Percentiles rank a stretch among this genome's conserved stretches.
Conservation (phyloP, 1,139 yeast species). For the Diutina ranongensis region DNA sequence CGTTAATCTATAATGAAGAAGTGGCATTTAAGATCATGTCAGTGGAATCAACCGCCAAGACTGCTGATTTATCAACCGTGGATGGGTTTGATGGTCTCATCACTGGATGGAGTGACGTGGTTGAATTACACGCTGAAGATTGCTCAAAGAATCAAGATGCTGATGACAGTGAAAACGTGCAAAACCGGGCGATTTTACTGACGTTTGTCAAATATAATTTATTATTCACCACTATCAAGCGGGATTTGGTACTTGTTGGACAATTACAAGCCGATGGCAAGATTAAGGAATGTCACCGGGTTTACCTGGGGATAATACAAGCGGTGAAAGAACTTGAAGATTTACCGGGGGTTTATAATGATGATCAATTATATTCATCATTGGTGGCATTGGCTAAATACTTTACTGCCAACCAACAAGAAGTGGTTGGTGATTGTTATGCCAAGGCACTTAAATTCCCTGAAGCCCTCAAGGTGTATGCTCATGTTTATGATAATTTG, state of each 20-base stretch:
- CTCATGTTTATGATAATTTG: slow-evolving; percentile 20
- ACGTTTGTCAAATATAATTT: slow-evolving; percentile 67
- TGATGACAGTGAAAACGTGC: slow-evolving; percentile 43
- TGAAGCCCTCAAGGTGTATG: slow-evolving; percentile 44
- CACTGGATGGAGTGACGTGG: slow-evolving; percentile 25
- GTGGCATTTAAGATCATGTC: slow-evolving; percentile 50
- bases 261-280: slow-evolving; percentile 16
- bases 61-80: slow-evolving; percentile 15
- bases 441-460: slow-evolving; percentile 31
- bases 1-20: slow-evolving; percentile 59
- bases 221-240: slow-evolving; percentile 53
- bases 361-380: slow-evolving; percentile 51
- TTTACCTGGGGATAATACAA: slow-evolving; percentile 36
- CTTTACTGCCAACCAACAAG: slow-evolving; percentile 31
- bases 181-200: slow-evolving; percentile 62
- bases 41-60: slow-evolving; percentile 19
- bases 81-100: slow-evolving; percentile 1
- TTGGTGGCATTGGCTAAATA: slow-evolving; percentile 39
- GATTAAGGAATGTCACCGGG: slow-evolving; percentile 34
- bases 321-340: slow-evolving; percentile 43
- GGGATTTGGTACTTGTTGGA: slow-evolving; percentile 36
- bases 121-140: slow-evolving; percentile 18
- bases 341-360: slow-evolving; percentile 85
- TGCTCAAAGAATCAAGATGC: slow-evolving; percentile 25
- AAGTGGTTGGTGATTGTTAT: slow-evolving; percentile 39